These are phyloP conservation scores for Metschnikowia henanensis DNA, from an alignment of 805 yeast species.

Conservation along the genomic window DNA sequence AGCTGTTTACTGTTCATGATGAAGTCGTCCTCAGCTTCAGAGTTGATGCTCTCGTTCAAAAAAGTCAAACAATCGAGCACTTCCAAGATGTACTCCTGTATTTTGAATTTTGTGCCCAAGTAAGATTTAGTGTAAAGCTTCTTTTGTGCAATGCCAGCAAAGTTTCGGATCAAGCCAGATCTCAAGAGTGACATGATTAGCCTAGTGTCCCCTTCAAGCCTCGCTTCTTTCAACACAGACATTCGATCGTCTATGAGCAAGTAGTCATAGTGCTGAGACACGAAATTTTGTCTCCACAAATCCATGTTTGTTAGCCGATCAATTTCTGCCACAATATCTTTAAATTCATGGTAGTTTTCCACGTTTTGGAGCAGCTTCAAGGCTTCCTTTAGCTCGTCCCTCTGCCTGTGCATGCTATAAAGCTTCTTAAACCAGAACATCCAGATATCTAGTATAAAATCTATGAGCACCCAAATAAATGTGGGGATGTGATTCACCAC, in stretches of 20 bases:
- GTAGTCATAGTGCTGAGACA: conserved; percentile 81
- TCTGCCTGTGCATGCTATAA: conserved; percentile 33
- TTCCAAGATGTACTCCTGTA: conserved; percentile 83
- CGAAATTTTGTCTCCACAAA: conserved; percentile 78
- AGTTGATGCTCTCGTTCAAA: conserved; percentile 46
- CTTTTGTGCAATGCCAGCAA: conserved; percentile 86
- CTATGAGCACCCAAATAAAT: conserved; percentile 42
- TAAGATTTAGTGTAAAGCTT: conserved; percentile 78
- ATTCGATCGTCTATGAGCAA: conserved; percentile 74
- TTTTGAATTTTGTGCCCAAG: conserved; percentile 84
- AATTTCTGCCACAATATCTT: conserved; percentile 48
- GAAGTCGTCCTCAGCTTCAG: conserved; percentile 30
- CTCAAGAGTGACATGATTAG: conserved; percentile 65
- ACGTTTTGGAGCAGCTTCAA: conserved; percentile 51
- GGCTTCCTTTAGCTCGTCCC: conserved; percentile 48
- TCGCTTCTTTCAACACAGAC: conserved; percentile 58
- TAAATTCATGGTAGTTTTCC: conserved; percentile 71
- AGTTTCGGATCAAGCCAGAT: conserved; percentile 83
- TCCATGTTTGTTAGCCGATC: conserved; percentile 47
- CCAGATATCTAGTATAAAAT: conserved; percentile 44
- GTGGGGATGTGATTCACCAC: conserved; percentile 37
- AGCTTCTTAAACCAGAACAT: conserved; percentile 47
- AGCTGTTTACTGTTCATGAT: conserved; percentile 52
- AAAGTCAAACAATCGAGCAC: conserved; percentile 67
- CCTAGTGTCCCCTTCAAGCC: conserved; percentile 56